A percentile compares a stretch with the other conserved stretches of the same genome.
Conservation (phyloP, 768 basidiomycete genomes). For the Trametes punicea region DNA sequence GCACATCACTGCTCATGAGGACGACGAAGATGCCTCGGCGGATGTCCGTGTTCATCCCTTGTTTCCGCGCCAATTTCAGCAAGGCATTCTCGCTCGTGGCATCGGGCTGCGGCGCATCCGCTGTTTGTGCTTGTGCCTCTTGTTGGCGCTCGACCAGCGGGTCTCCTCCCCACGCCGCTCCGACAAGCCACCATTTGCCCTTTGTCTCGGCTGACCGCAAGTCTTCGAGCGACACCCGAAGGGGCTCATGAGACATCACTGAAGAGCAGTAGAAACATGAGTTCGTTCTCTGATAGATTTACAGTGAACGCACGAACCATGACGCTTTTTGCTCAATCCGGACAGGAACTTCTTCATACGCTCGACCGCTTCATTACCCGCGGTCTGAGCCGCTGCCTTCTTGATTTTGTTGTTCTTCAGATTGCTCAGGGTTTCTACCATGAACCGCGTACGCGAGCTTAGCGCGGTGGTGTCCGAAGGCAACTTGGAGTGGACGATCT, state of each 20-base stretch:
- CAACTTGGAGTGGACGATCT: conserved; percentile 73
- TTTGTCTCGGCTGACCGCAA: conserved; percentile 77
- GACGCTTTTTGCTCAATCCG: conserved; percentile 70
- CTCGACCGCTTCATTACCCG: conserved; percentile 72
- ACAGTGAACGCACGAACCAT: conserved; percentile 41
- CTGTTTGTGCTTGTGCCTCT: conserved; percentile 27
- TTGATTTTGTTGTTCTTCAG: conserved; percentile 90
- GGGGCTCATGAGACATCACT: conserved; percentile 83
- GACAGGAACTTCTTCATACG: conserved; percentile 86
- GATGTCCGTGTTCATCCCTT: conserved; percentile 99
- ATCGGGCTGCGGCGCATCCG: conserved; percentile 26
- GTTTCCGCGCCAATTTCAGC: conserved; percentile 80
- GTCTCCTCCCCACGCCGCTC: conserved; percentile 93
- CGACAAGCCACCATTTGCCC: conserved; percentile 99
- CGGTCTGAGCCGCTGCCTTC: conserved; percentile 58
- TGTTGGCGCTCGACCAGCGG: conserved; percentile 75
- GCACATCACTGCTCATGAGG: conserved; percentile 92
- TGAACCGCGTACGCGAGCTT: conserved; percentile 90
- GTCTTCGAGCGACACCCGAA: conserved; percentile 84
- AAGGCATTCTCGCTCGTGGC: conserved; percentile 42
- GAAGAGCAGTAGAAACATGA: neutral
- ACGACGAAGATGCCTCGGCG: conserved; percentile 88
- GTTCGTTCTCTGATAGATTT: neutral
- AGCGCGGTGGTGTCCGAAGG: conserved; percentile 45
- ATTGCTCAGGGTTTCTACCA: conserved; percentile 91